Conservation (phyloP, 2,329 filamentous ascomycete genomes). For the Leptographium lundbergii region DNA sequence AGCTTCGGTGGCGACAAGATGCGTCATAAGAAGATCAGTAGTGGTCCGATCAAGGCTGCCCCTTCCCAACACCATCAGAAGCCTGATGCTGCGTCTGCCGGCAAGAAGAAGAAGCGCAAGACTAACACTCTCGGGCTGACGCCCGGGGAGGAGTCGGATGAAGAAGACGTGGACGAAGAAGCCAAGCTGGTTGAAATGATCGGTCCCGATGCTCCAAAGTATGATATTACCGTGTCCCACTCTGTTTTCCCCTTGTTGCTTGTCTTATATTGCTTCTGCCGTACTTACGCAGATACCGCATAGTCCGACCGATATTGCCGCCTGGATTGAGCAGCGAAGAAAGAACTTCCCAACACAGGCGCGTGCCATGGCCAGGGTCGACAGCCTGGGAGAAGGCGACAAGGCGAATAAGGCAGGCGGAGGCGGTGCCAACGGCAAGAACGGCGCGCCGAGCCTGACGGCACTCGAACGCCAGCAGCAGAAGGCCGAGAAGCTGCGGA, state of each 20-base stretch:
- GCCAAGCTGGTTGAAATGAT: constrained; percentile 40
- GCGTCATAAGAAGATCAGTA: constrained; percentile 20
- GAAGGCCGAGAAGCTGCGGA: constrained; percentile 48
- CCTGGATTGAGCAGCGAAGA: constrained; percentile 71
- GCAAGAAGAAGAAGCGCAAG: constrained; percentile 60
- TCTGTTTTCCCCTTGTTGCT: neutral
- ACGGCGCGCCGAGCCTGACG: neutral
- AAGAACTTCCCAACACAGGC: constrained; percentile 70
- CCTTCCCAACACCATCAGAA: constrained; percentile 28
- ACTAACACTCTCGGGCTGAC: constrained; percentile 61
- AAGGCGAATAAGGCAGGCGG: constrained; percentile 41
- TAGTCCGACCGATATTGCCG: constrained; percentile 56
- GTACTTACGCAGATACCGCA: constrained; percentile 3
- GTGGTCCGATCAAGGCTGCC: constrained; percentile 6
- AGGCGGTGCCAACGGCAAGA: neutral
- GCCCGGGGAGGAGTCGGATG: constrained; percentile 52
- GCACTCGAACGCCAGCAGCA: constrained; percentile 37
- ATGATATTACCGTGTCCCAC: constrained; percentile 18
- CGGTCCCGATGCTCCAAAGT: constrained; percentile 43
- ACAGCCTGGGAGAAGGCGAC: constrained; percentile 30
- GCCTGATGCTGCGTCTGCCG: constrained; percentile 35
- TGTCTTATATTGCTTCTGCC: neutral
- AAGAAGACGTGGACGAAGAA: constrained; percentile 61
- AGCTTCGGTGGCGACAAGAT: constrained; percentile 26
- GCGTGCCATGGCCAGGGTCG: constrained; percentile 51